phyloP scores from a whole-genome alignment of 2,329 filamentous ascomycete species.

The Drechslerella dactyloides region DNA sequence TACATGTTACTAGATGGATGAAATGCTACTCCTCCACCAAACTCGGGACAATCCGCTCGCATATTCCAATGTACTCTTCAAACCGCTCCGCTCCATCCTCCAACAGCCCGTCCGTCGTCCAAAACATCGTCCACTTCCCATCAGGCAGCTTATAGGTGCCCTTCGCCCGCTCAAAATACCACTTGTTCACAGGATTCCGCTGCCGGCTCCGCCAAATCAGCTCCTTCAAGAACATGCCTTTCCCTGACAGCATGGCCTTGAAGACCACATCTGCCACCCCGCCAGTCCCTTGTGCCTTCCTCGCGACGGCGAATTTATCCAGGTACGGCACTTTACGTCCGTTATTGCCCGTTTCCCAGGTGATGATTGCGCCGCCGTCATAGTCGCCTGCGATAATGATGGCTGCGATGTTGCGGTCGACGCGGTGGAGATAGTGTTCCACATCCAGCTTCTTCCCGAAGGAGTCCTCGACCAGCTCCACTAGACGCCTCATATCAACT shows the following conservation, averaged over 20 bases:
- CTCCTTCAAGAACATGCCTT: constrained; percentile 77
- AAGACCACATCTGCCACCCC: constrained; percentile 96
- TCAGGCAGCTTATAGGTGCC: constrained; percentile 81
- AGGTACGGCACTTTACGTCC: constrained; percentile 84
- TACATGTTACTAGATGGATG: neutral
- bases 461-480: constrained; percentile 90
- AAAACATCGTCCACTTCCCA: constrained; percentile 98
- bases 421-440: constrained; percentile 78
- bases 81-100: constrained; percentile 59
- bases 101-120: constrained; percentile 76
- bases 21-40: constrained; percentile 58
- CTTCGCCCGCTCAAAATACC: constrained; percentile 92
- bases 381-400: constrained; percentile 96
- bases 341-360: constrained; percentile 76
- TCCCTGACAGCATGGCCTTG: constrained; percentile 80
- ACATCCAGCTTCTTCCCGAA: constrained; percentile 86
- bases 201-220: constrained; percentile 88
- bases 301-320: constrained; percentile 95
- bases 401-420: constrained; percentile 80
- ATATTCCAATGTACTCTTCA: constrained; percentile 63
- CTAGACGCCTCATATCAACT: constrained; percentile 81
- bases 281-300: constrained; percentile 83
- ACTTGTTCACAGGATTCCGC: constrained; percentile 96
- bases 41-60: constrained; percentile 61
- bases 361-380: constrained; percentile 91